These are phyloP conservation scores for Sinapis alba DNA, from an alignment of 441 rosid species.

Conservation along the genomic window DNA sequence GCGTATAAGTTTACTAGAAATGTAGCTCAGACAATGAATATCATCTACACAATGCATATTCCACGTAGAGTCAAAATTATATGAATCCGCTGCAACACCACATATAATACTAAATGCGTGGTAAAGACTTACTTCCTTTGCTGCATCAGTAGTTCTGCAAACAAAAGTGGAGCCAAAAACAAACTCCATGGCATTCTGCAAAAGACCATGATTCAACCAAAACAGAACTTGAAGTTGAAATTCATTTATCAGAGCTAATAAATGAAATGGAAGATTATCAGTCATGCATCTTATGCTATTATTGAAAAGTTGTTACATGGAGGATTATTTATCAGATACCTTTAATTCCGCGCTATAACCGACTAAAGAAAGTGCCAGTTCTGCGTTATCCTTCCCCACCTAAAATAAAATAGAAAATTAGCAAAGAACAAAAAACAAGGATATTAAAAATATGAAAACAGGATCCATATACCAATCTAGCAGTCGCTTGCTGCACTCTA, in stretches of 20 bases:
- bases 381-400: conserved; percentile 96
- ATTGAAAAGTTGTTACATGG: conserved; percentile 7
- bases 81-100: conserved; percentile 9
- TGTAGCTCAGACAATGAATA: conserved; percentile 1
- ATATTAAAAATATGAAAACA: conserved; percentile 9
- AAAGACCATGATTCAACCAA: conserved; percentile 10
- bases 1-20: conserved; percentile 1
- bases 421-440: background rate
- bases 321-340: conserved; percentile 45
- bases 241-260: background rate
- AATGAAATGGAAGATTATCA: background rate
- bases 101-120: conserved; percentile 1
- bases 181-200: conserved; percentile 92
- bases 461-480: conserved; percentile 70
- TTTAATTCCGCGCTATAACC: conserved; percentile 77
- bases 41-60: conserved; percentile 11
- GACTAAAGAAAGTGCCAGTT: conserved; percentile 91
- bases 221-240: conserved; percentile 13
- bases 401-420: conserved; percentile 36
- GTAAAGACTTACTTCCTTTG: conserved; percentile 78
- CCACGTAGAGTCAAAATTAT: background rate
- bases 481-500: conserved; percentile 76
- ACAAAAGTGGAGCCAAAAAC: conserved; percentile 96
- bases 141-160: conserved; percentile 84
- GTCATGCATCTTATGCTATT: conserved; percentile 7